Conservation (phyloP, 768 basidiomycete genomes). For the Rhodotorula diobovata region DNA sequence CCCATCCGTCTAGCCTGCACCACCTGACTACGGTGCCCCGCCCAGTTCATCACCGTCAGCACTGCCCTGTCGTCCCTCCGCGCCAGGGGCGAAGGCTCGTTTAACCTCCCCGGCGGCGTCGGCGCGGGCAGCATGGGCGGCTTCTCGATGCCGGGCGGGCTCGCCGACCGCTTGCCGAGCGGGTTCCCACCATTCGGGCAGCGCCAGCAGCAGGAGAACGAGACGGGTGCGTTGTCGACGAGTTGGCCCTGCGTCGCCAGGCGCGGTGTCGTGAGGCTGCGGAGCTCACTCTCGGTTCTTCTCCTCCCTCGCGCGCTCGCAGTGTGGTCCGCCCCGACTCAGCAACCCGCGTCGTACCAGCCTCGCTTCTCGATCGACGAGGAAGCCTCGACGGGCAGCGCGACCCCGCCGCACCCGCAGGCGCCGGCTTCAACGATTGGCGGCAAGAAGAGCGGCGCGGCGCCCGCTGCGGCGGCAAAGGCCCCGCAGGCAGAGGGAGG, state of each 20-base stretch:
- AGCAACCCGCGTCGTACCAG: conserved; percentile 11
- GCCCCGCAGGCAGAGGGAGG: conserved; percentile 13
- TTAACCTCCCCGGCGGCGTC: not conserved
- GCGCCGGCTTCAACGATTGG: not conserved
- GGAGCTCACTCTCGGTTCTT: too few relatives aligned
- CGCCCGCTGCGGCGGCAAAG: too few relatives aligned
- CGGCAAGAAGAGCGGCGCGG: not conserved
- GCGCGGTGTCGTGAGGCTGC: too few relatives aligned
- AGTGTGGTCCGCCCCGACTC: conserved; percentile 31
- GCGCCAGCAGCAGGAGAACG: conserved; percentile 1
- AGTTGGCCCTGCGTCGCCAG: too few relatives aligned
- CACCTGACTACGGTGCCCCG: not conserved
- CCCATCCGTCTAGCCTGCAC: not conserved
- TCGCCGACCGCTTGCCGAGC: conserved; percentile 10
- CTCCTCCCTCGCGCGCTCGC: too few relatives aligned
- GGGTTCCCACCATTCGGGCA: conserved; percentile 14
- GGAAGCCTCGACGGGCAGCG: not conserved
- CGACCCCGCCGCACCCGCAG: not conserved
- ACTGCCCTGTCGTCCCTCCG: conserved; percentile 5
- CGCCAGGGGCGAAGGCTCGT: conserved; percentile 8
- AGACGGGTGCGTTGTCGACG: conserved; percentile 7
- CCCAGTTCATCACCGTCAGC: conserved; percentile 25
- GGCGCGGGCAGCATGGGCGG: not conserved
- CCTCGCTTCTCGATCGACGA: conserved; percentile 28
- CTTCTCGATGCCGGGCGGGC: conserved; percentile 1